A percentile compares a stretch with the other conserved stretches of the same genome.
phyloP scores from a whole-genome alignment of 495 filamentous ascomycete genomes.

The Xylaria longipes region DNA sequence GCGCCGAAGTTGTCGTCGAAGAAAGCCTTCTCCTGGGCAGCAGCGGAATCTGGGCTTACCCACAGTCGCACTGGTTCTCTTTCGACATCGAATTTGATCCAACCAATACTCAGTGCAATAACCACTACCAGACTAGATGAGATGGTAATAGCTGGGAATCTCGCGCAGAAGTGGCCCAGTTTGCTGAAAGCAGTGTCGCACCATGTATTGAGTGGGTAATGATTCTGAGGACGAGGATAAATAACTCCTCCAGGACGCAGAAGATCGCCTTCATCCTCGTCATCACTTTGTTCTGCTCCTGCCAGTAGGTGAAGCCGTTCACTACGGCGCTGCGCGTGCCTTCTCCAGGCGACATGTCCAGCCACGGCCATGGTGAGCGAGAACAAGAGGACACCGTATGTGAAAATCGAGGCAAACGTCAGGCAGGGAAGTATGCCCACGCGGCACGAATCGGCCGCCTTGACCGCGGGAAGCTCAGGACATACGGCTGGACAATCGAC shows the following conservation, averaged over 20 bases:
- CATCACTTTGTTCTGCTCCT: slow-evolving; percentile 81
- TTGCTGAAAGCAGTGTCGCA: slow-evolving; percentile 79
- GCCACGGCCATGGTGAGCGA: slow-evolving; percentile 69
- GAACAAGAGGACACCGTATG: slow-evolving; percentile 77
- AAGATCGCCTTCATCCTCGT: slow-evolving; percentile 86
- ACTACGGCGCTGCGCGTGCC: slow-evolving; percentile 72
- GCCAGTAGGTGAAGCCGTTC: slow-evolving; percentile 86
- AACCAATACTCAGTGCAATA: slow-evolving; percentile 78
- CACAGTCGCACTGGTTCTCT: slow-evolving; percentile 88
- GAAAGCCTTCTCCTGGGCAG: slow-evolving; percentile 90
- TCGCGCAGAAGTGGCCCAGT: slow-evolving; percentile 82
- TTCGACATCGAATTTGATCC: slow-evolving; percentile 85
- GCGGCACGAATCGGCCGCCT: slow-evolving; percentile 70
- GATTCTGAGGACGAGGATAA: slow-evolving; percentile 70
- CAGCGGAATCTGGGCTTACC: slow-evolving; percentile 91
- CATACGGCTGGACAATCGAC: slow-evolving; percentile 89
- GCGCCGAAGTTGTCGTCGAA: slow-evolving; percentile 96
- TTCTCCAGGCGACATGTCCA: slow-evolving; percentile 76
- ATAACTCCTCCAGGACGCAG: slow-evolving; percentile 72
- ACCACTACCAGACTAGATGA: slow-evolving; percentile 71
- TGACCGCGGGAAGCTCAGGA: slow-evolving; percentile 75
- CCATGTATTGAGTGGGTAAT: slow-evolving; percentile 79
- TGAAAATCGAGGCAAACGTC: slow-evolving; percentile 87
- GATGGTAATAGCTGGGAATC: slow-evolving; percentile 86
- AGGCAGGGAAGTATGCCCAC: slow-evolving; percentile 88